Percentiles rank a stretch among this genome's conserved stretches.
Evolutionary conservation across 257 asterid genomes (phyloP).

Genomic region (Solanum clarkiae): DNA sequence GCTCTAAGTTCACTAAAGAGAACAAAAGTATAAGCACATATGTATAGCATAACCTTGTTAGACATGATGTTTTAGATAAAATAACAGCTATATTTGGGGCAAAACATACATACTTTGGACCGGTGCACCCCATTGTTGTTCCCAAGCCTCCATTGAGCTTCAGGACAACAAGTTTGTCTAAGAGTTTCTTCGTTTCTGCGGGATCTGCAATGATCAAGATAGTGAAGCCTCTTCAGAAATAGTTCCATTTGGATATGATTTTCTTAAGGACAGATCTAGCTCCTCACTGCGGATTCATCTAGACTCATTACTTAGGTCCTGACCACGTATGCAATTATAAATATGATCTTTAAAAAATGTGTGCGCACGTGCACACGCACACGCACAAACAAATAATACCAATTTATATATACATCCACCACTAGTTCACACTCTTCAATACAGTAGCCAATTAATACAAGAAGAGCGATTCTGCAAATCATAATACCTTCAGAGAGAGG

Average conservation of each 20-base stretch:
- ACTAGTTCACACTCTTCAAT: neutral
- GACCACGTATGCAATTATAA: neutral
- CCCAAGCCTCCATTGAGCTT: slow-evolving; percentile 99
- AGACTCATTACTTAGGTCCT: neutral
- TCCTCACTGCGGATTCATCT: neutral
- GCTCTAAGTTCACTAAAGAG: neutral
- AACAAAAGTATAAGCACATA: neutral
- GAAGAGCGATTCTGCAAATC: neutral
- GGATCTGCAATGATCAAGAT: slow-evolving; percentile 38
- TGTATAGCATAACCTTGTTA: neutral
- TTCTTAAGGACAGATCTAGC: neutral
- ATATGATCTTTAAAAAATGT: neutral
- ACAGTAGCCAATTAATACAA: neutral
- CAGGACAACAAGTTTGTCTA: slow-evolving; percentile 87
- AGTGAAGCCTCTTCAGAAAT: neutral
- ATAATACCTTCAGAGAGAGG: slow-evolving; percentile 69
- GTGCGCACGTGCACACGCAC: neutral
- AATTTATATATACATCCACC: neutral
- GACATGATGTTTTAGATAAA: neutral
- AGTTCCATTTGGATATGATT: neutral
- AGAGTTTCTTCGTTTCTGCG: slow-evolving; percentile 52
- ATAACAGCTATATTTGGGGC: neutral
- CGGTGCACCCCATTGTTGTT: slow-evolving; percentile 99
- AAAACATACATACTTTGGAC: slow-evolving; percentile 66
- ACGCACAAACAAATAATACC: neutral